Evolutionary conservation across 1,284 basidiomycete species (phyloP), one percentile per base, ranked within the genome.

Genomic region (Cutaneotrichosporon dermatis): DNA sequence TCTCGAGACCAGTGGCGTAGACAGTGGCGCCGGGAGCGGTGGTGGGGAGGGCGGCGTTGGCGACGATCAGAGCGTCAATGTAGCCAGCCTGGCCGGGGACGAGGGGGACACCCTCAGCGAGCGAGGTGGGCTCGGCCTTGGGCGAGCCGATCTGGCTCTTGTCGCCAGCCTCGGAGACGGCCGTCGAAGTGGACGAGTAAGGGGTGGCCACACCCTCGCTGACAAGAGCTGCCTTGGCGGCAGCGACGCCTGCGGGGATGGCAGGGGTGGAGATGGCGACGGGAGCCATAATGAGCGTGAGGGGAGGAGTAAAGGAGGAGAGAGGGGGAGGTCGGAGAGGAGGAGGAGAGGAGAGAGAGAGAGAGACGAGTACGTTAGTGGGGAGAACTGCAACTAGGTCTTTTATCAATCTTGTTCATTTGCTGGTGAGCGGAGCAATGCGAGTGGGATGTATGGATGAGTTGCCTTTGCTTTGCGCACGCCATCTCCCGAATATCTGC

Each of bases 1-100:
- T 67, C 34, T 76, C 71, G 44, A 75, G 61, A 9, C 71, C 76
- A 3, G 70, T 71, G 15, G 64, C 70, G 54, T 66, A 75, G n/a
- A 78, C 76, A 6, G 67, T 69, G 10, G 72, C 59, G 11, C 75
- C 75, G 15, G 71, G 59, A 53, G 70, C 69, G 52, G 70, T 71
- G 15, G 68, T 42, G 10, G 69, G 67, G 42, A 66, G 60, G 43
- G 74, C 68, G 34, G 64, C 53, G 15, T 72, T 69, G 6, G 72
- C 69, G 49, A 61, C 51, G 41, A 76, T 45, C 25, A 76, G 65
- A 46, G 68, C 50, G 15, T 67, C 62, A 52, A 69, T 70, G 63
- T 73, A 75, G 12, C 65, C 65, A 12, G 62, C 55, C 57, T 74
- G 51, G 46, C 65, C 36, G 63, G 70, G 50, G 64, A 63, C 6